phyloP scores from a whole-genome alignment of 257 asterid genomes.

The Apocynum venetum region DNA sequence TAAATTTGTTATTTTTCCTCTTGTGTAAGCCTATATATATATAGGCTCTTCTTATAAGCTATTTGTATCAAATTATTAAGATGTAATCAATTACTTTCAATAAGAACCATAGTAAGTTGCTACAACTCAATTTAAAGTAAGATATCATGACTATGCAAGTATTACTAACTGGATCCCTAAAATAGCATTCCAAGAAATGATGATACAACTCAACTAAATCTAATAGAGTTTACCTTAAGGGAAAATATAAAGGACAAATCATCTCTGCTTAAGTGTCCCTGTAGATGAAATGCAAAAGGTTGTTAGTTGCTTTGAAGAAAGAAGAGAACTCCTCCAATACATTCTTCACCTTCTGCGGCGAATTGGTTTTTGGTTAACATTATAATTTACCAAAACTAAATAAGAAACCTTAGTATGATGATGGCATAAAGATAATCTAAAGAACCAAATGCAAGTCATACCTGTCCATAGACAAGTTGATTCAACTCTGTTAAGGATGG shows the following conservation, averaged over 20 bases:
- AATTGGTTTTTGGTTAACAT: background rate
- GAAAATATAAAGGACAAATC: conserved; percentile 79
- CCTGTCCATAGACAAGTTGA: conserved; percentile 92
- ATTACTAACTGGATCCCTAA: background rate
- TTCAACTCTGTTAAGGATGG: conserved; percentile 88
- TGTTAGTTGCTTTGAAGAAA: conserved; percentile 2
- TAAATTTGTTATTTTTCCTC: too few species aligned
- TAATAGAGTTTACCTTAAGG: conserved; percentile 56
- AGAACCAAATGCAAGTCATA: conserved; percentile 15
- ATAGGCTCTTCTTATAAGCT: too few species aligned
- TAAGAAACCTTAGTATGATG: conserved; percentile 19
- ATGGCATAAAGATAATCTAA: conserved; percentile 12
- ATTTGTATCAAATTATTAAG: too few species aligned
- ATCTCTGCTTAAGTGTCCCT: conserved; percentile 89
- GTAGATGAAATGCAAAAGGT: conserved; percentile 24
- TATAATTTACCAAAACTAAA: conserved; percentile 7
- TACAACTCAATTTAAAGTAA: background rate
- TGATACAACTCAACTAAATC: background rate
- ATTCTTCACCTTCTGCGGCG: background rate
- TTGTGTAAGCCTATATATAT: too few species aligned
- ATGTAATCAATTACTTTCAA: too few species aligned
- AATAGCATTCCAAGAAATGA: background rate
- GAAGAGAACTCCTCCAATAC: background rate
- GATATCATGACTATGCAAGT: background rate
- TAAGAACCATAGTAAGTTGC: too few species aligned